phyloP scores from a whole-genome alignment of 2,329 filamentous ascomycete genomes.

The Tolypocladium guangdongense region DNA sequence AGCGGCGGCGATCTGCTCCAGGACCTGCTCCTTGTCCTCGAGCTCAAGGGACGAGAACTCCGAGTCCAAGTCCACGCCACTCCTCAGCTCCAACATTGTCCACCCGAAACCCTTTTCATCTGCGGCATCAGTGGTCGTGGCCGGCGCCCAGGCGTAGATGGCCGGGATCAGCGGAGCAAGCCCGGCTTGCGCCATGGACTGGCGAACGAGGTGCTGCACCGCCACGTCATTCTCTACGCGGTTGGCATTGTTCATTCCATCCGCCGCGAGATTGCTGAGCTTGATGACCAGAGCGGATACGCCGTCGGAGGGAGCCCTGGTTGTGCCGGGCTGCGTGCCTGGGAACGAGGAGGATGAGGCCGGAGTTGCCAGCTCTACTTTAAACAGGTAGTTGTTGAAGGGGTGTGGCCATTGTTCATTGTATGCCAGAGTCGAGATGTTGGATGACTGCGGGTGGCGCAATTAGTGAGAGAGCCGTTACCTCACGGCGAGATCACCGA shows the following conservation, averaged over 20 bases:
- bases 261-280: conserved; percentile 13
- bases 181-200: conserved; percentile 4
- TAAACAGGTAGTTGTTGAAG: conserved; percentile 16
- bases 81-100: conserved; percentile 13
- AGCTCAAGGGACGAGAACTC: conserved; percentile 6
- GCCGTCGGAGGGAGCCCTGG: conserved; percentile 2
- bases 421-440: conserved; percentile 10
- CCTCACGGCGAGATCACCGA: background rate
- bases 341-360: conserved; percentile 5
- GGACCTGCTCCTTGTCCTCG: conserved; percentile 4
- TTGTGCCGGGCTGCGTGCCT: conserved; percentile 6
- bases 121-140: background rate
- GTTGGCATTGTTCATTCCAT: conserved; percentile 12
- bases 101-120: conserved; percentile 10
- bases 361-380: conserved; percentile 8
- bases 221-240: conserved; percentile 17
- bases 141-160: conserved; percentile 11
- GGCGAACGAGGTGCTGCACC: conserved; percentile 8
- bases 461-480: background rate
- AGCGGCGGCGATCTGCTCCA: conserved; percentile 12
- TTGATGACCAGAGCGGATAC: conserved; percentile 9
- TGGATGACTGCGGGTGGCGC: background rate
- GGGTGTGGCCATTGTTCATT: conserved; percentile 8
- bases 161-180: conserved; percentile 8
- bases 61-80: conserved; percentile 10